Evolutionary conservation across 768 basidiomycete genomes (phyloP).

Genomic region (Sarcomyxa edulis): DNA sequence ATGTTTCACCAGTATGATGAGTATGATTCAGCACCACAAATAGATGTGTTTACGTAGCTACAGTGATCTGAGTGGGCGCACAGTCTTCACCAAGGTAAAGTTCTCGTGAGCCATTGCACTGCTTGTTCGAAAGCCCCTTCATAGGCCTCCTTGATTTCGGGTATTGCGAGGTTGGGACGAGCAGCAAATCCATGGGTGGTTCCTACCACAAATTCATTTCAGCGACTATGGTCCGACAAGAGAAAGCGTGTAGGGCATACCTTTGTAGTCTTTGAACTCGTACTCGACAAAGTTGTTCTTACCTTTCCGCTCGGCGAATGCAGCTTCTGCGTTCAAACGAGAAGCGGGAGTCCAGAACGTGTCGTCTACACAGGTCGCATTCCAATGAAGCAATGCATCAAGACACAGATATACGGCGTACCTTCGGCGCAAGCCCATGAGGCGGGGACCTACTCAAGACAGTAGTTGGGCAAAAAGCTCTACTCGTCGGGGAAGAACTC

Average conservation of each 20-base stretch:
- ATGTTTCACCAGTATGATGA: too few species aligned
- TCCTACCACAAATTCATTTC: slow-evolving; percentile 8
- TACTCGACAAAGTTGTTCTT: slow-evolving; percentile 34
- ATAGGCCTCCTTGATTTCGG: slow-evolving; percentile 18
- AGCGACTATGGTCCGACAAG: too few species aligned
- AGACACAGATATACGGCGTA: slow-evolving; percentile 3
- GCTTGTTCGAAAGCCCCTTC: slow-evolving; percentile 21
- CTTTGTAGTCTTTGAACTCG: slow-evolving; percentile 41
- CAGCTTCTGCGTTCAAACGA: slow-evolving; percentile 29
- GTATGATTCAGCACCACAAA: too few species aligned
- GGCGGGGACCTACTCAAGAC: slow-evolving; percentile 12
- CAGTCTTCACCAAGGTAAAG: too few species aligned
- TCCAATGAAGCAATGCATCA: too few species aligned
- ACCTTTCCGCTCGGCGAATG: slow-evolving; percentile 29
- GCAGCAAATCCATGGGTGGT: slow-evolving; percentile 22
- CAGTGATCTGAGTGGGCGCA: too few species aligned
- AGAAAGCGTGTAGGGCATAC: too few species aligned
- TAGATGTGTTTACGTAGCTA: too few species aligned
- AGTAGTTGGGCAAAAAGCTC: too few species aligned
- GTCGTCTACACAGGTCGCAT: slow-evolving; percentile 38
- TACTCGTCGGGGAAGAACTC: too few species aligned
- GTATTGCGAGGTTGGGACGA: slow-evolving; percentile 16
- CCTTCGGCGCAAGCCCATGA: slow-evolving; percentile 16
- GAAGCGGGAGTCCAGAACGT: slow-evolving; percentile 23
- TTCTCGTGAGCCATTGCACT: slow-evolving; percentile 11